Evolutionary conservation across 352 stramenopile species (phyloP).

Genomic region (Phytopythium aichiense): DNA sequence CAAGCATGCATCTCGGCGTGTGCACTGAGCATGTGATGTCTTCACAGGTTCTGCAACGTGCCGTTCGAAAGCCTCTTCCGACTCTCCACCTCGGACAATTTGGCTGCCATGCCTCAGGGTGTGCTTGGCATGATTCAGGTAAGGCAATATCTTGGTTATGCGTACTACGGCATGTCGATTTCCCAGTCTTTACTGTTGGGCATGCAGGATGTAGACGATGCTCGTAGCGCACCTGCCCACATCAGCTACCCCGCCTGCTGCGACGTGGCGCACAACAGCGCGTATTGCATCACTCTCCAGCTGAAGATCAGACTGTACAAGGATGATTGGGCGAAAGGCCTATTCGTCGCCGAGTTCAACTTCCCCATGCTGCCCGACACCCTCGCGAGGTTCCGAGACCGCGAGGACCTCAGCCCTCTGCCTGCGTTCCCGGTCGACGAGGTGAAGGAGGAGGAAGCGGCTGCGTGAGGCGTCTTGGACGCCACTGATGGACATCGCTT

Average conservation of each 20-base stretch:
- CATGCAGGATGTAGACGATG: background rate
- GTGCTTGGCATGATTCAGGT: background rate
- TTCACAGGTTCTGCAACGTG: background rate
- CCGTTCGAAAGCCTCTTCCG: background rate
- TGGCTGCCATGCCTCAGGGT: background rate
- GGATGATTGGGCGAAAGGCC: too few relatives aligned
- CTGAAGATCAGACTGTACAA: background rate
- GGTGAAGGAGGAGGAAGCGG: background rate
- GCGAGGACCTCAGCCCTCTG: background rate
- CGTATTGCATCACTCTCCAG: background rate
- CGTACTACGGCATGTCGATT: too few relatives aligned
- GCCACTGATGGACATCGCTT: background rate
- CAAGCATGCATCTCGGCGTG: background rate
- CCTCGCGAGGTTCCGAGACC: background rate
- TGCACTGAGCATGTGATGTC: background rate
- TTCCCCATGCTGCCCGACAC: background rate
- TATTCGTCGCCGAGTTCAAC: background rate
- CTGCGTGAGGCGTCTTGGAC: background rate
- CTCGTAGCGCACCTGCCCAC: fast-evolving
- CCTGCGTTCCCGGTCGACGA: background rate
- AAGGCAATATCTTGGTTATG: too few relatives aligned
- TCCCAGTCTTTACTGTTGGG: background rate
- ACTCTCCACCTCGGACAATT: background rate
- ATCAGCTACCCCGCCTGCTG: background rate
- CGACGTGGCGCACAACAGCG: background rate